phyloP scores from a whole-genome alignment of 805 yeast species.

The Pichia californica region DNA sequence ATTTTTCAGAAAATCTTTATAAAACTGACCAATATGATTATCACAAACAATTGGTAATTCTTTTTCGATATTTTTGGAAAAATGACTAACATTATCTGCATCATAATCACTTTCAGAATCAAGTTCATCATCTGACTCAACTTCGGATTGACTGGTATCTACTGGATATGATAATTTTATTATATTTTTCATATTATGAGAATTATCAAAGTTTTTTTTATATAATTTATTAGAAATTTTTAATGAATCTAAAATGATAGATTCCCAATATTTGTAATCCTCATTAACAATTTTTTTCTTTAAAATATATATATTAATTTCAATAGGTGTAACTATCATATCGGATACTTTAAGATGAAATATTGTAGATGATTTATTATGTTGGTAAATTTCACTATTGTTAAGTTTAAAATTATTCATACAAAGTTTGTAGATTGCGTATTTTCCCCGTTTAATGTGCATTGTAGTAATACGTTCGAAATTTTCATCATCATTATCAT shows the following conservation, averaged over 20 bases:
- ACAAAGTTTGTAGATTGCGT: constrained; percentile 3
- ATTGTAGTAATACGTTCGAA: no score
- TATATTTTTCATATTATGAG: not conserved
- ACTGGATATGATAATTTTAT: not conserved
- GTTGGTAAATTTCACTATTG: not conserved
- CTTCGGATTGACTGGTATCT: no score
- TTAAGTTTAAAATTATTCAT: not conserved
- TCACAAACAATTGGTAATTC: no score
- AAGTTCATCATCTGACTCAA: no score
- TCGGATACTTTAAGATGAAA: not conserved
- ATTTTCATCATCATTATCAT: not conserved
- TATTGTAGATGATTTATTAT: not conserved
- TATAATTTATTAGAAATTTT: not conserved
- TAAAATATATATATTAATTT: not conserved
- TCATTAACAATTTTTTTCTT: not conserved
- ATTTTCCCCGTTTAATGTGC: constrained; percentile 4
- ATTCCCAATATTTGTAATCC: not conserved
- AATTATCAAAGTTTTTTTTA: not conserved
- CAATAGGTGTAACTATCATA: not conserved
- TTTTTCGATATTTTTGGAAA: no score
- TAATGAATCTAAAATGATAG: not conserved
- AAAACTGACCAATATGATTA: no score
- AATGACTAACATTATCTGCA: no score
- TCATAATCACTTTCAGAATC: no score
- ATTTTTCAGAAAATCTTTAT: no score